These are phyloP conservation scores for Starmerella floricola DNA, from an alignment of 805 yeast genomes.

Conservation along the genomic window DNA sequence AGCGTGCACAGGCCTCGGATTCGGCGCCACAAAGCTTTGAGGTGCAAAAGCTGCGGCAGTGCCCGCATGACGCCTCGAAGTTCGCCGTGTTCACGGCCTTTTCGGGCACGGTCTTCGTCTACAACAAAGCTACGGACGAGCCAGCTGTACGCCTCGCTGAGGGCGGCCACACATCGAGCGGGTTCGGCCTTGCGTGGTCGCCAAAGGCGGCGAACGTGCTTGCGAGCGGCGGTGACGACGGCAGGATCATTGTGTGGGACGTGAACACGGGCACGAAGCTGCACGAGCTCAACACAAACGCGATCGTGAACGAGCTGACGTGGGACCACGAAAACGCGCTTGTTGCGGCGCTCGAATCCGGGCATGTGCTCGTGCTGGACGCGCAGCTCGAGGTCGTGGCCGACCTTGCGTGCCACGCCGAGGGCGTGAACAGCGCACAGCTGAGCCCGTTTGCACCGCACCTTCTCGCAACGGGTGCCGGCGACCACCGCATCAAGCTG, in stretches of 20 bases:
- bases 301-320: slow-evolving; percentile 60
- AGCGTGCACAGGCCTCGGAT: too few species aligned
- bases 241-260: slow-evolving; percentile 60
- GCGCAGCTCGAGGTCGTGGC: slow-evolving; percentile 28
- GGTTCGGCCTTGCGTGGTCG: slow-evolving; percentile 66
- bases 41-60: slow-evolving; percentile 10
- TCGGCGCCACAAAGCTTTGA: slow-evolving; percentile 6
- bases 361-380: slow-evolving; percentile 49
- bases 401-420: slow-evolving; percentile 38
- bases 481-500: slow-evolving; percentile 42
- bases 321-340: slow-evolving; percentile 40
- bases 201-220: slow-evolving; percentile 28
- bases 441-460: slow-evolving; percentile 46
- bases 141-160: too few species aligned
- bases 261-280: slow-evolving; percentile 18
- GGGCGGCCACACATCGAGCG: slow-evolving; percentile 45
- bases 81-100: slow-evolving; percentile 16
- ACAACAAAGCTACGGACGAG: slow-evolving; percentile 1
- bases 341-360: slow-evolving; percentile 67
- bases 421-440: slow-evolving; percentile 53
- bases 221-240: slow-evolving; percentile 56
- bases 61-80: slow-evolving; percentile 10
- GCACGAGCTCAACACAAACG: slow-evolving; percentile 4
- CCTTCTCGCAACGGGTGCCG: slow-evolving; percentile 37
- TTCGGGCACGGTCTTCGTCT: slow-evolving; percentile 10